A percentile compares a stretch with the other conserved stretches of the same genome.
phyloP scores from a whole-genome alignment of 176 grass and related monocot genomes.

The Rhynchospora breviuscula region DNA sequence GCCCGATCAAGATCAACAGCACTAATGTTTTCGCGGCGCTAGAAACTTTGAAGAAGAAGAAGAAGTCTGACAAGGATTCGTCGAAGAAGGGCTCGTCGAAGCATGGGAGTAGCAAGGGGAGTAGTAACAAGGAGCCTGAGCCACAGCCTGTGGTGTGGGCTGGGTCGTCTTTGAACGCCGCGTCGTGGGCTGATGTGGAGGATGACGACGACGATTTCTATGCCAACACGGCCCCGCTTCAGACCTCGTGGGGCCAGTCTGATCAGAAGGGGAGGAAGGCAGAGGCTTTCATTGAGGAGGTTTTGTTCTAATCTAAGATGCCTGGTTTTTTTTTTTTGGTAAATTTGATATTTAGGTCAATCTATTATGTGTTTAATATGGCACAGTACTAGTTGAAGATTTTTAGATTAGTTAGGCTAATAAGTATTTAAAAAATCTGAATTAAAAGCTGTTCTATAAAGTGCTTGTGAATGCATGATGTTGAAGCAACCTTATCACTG shows the following conservation, averaged over 20 bases:
- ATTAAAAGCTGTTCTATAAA: not conserved
- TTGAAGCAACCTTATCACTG: not conserved
- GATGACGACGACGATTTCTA: slow-evolving; percentile 96
- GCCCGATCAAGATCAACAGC: slow-evolving; percentile 71
- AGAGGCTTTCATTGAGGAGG: slow-evolving; percentile 44
- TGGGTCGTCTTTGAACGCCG: slow-evolving; percentile 56
- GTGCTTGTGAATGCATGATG: not conserved
- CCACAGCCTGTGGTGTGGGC: slow-evolving; percentile 69
- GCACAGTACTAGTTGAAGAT: not conserved
- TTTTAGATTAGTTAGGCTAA: not conserved
- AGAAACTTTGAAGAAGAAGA: slow-evolving; percentile 98
- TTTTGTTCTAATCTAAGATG: slow-evolving; percentile 18
- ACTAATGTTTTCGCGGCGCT: slow-evolving; percentile 93
- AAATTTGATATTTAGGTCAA: not conserved
- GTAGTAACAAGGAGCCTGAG: slow-evolving; percentile 34
- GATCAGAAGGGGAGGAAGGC: slow-evolving; percentile 24
- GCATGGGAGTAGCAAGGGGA: slow-evolving; percentile 25
- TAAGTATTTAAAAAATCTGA: not conserved
- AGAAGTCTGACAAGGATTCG: slow-evolving; percentile 63
- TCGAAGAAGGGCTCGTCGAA: slow-evolving; percentile 49
- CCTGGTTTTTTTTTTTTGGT: not conserved
- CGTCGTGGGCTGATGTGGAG: slow-evolving; percentile 90
- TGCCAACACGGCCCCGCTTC: slow-evolving; percentile 76
- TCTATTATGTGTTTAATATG: slow-evolving; percentile 1
- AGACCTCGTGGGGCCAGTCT: slow-evolving; percentile 41